Conservation (phyloP, 2,329 filamentous ascomycete genomes). For the Colletotrichum sp. region DNA sequence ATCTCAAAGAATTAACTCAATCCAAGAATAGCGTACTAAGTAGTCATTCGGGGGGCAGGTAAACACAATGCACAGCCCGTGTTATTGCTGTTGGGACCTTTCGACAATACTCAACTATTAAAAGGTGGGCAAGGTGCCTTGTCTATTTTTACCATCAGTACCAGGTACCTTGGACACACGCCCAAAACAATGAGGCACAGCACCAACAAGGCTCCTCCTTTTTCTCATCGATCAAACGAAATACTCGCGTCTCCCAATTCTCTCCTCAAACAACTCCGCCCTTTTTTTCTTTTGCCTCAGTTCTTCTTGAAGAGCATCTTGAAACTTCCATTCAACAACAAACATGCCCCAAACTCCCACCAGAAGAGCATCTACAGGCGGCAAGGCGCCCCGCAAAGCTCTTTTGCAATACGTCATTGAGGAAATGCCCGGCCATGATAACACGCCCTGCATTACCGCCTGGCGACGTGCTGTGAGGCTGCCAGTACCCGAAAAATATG, state of each 20-base stretch:
- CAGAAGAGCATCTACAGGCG: background rate
- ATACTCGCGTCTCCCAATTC: background rate
- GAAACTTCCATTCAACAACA: background rate
- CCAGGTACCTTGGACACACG: background rate
- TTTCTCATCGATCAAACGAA: background rate
- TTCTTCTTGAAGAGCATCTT: background rate
- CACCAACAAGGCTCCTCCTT: background rate
- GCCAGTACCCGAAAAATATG: background rate
- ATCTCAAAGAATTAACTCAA: background rate
- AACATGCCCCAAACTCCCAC: background rate
- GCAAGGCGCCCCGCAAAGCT: background rate
- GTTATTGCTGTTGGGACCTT: background rate
- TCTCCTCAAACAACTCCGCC: background rate
- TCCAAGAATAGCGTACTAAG: background rate
- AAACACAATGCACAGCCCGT: background rate
- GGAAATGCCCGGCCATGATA: background rate
- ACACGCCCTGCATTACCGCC: slow-evolving; percentile 1
- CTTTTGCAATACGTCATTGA: background rate
- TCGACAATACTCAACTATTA: no score
- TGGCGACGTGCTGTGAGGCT: background rate
- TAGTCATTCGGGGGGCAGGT: background rate
- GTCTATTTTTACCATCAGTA: background rate
- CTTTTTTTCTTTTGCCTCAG: background rate
- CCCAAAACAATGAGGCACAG: background rate
- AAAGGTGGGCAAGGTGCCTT: background rate